These are phyloP conservation scores for Rhododendron mucronatum DNA, from an alignment of 148 eudicot genomes.

Conservation along the genomic window DNA sequence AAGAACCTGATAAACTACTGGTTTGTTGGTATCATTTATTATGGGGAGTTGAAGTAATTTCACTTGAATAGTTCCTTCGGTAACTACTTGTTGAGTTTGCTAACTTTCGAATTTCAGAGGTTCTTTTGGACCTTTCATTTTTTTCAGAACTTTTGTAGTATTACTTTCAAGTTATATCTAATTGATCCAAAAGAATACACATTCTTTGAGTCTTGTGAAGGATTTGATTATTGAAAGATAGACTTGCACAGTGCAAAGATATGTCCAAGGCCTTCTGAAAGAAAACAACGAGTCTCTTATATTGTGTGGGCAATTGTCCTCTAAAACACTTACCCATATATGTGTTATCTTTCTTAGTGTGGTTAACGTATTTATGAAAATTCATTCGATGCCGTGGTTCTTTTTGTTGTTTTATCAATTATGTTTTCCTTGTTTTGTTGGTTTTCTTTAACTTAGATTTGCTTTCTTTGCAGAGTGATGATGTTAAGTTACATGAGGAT, in stretches of 20 bases:
- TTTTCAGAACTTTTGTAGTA: not conserved
- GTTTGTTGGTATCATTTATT: not conserved
- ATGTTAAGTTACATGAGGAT: constrained; percentile 58
- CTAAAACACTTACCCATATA: not conserved
- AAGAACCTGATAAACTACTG: not conserved
- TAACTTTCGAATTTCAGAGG: not conserved
- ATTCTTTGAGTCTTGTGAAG: not conserved
- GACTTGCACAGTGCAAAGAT: not conserved
- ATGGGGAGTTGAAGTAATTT: constrained; percentile 8
- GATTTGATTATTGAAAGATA: not conserved
- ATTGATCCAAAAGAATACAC: not conserved
- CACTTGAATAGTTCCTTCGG: not conserved
- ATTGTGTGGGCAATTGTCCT: not conserved
- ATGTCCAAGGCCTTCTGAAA: not conserved
- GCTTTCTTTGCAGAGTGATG: constrained; percentile 54
- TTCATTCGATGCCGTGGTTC: not conserved
- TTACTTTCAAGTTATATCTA: not conserved
- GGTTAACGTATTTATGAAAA: not conserved
- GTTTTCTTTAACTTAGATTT: not conserved
- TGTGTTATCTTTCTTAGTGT: constrained; percentile 1
- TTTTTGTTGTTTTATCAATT: not conserved
- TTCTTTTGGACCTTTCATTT: not conserved
- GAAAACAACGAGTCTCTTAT: not conserved
- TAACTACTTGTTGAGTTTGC: not conserved
- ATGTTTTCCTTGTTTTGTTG: not conserved